A percentile compares a stretch with the other conserved stretches of the same genome.
Conservation (phyloP, 441 rosid species). For the Jatropha multifida region DNA sequence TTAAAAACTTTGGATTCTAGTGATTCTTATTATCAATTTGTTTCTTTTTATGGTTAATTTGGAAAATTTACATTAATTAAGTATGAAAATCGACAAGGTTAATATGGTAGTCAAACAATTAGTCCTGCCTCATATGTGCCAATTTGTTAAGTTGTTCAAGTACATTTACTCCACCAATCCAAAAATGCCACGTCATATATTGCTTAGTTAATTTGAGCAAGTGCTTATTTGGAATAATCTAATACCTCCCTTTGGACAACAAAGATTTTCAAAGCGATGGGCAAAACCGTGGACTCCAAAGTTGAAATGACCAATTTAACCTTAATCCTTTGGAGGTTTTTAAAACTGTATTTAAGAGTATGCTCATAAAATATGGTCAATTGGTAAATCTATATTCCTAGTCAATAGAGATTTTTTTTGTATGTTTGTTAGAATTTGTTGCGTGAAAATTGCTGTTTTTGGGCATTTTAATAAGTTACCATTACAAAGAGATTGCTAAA, state of each 20-base stretch:
- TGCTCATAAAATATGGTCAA: slow-evolving; percentile 2
- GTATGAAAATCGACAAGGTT: background rate
- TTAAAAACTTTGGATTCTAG: background rate
- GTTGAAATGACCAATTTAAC: slow-evolving; percentile 9
- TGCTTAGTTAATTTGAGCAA: background rate
- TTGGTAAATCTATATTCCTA: background rate
- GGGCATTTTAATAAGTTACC: no score
- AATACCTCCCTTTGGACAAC: background rate
- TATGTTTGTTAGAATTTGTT: no score
- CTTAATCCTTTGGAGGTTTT: background rate
- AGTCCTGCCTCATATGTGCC: background rate
- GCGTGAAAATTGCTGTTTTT: no score
- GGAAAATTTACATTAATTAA: background rate
- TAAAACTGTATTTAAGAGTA: background rate
- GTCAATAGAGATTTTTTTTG: background rate
- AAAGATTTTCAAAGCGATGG: background rate
- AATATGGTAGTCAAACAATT: slow-evolving; percentile 9
- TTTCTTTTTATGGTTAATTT: background rate
- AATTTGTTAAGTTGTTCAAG: background rate
- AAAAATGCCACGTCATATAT: background rate
- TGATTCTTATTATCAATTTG: background rate
- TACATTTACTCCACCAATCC: background rate
- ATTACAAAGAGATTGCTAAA: no score
- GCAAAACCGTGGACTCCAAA: no score
- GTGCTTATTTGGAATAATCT: background rate